Percentiles rank a stretch among this genome's conserved stretches.
Evolutionary conservation across 1,284 basidiomycete species (phyloP).

Genomic region (Erythrobasidium hasegawianum): DNA sequence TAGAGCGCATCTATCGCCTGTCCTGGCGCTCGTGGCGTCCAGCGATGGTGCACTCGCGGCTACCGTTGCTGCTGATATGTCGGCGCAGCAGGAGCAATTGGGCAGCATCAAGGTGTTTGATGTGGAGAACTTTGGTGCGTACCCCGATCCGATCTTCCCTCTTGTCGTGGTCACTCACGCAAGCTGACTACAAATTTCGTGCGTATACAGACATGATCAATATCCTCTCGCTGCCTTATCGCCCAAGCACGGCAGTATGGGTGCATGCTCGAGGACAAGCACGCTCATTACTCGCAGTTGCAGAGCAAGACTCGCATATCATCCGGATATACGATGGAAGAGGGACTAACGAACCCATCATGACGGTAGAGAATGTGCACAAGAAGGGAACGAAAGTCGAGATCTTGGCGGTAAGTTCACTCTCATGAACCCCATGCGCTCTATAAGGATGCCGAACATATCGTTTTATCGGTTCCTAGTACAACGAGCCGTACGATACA

Average conservation of each 20-base stretch:
- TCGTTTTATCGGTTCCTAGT: slow-evolving; percentile 55
- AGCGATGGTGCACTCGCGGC: slow-evolving; percentile 90
- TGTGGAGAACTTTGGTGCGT: slow-evolving; percentile 87
- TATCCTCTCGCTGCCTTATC: slow-evolving; percentile 83
- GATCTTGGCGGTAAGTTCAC: slow-evolving; percentile 27
- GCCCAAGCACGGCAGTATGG: slow-evolving; percentile 86
- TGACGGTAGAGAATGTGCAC: slow-evolving; percentile 72
- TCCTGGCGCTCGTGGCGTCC: slow-evolving; percentile 78
- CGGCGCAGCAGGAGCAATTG: slow-evolving; percentile 54
- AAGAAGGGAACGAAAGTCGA: slow-evolving; percentile 53
- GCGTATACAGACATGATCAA: slow-evolving; percentile 91
- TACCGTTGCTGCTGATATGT: slow-evolving; percentile 54
- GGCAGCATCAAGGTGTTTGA: slow-evolving; percentile 84
- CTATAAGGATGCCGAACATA: too few species aligned
- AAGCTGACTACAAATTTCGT: slow-evolving; percentile 72
- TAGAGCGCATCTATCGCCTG: slow-evolving; percentile 78
- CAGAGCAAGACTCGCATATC: slow-evolving; percentile 67
- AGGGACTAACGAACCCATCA: slow-evolving; percentile 71
- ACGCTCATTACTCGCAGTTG: slow-evolving; percentile 82
- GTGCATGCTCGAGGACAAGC: slow-evolving; percentile 84
- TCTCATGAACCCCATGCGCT: too few species aligned
- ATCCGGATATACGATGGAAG: slow-evolving; percentile 91
- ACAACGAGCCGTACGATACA: slow-evolving; percentile 81
- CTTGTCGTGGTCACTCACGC: not conserved
- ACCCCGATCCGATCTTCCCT: too few species aligned